These are phyloP conservation scores for Fraxinus baroniana DNA, from an alignment of 305 asterid genomes.

Conservation along the genomic window DNA sequence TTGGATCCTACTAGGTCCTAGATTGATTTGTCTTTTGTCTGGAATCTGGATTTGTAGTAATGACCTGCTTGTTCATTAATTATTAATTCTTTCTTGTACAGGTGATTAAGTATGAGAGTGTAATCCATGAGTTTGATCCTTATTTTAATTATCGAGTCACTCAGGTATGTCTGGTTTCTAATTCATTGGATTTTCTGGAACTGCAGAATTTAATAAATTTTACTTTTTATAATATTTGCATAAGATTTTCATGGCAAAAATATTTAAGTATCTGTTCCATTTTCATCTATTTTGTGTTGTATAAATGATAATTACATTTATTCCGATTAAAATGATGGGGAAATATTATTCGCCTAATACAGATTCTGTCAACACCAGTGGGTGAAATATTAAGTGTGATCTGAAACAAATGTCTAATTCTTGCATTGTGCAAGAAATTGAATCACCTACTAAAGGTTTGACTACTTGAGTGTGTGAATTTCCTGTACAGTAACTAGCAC, in stretches of 20 bases:
- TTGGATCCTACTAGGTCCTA: no score
- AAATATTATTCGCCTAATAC: background rate
- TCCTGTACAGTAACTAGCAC: background rate
- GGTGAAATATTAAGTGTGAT: slow-evolving; percentile 8
- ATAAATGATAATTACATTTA: background rate
- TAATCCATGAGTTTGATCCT: no score
- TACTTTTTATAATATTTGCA: background rate
- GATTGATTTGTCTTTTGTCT: no score
- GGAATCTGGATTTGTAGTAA: no score
- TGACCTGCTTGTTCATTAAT: no score
- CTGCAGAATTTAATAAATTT: background rate
- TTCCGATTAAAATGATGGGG: background rate
- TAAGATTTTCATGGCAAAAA: slow-evolving; percentile 10
- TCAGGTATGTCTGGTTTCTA: slow-evolving; percentile 2
- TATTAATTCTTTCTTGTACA: no score
- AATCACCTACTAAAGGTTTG: background rate
- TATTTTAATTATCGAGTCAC: no score
- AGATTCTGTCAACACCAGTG: slow-evolving; percentile 4
- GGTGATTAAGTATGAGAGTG: no score
- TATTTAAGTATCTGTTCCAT: background rate
- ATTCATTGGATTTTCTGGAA: slow-evolving; percentile 10
- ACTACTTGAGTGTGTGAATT: background rate
- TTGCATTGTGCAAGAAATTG: background rate
- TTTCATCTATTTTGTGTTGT: background rate
- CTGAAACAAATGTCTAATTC: background rate